A percentile compares a stretch with the other conserved stretches of the same genome.
These are phyloP conservation scores for Ilyonectria mors-panacis DNA, from an alignment of 2,329 filamentous ascomycete species.

Conservation along the genomic window DNA sequence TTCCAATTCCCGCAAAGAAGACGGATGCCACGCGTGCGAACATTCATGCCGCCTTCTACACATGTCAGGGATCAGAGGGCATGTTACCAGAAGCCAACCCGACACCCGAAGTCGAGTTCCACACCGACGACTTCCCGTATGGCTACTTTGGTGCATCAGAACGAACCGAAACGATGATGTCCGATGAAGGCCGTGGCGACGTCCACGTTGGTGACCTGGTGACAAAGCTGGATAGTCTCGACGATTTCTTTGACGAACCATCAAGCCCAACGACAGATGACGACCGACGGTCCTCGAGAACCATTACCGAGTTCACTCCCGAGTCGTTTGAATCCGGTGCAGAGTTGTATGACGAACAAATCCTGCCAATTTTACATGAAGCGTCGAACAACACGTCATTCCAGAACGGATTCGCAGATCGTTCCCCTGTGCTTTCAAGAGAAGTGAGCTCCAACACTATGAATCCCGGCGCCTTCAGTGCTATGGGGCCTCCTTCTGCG, in stretches of 20 bases:
- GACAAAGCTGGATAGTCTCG: constrained; percentile 82
- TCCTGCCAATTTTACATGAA: constrained; percentile 89
- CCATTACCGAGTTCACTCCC: constrained; percentile 75
- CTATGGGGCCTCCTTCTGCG: constrained; percentile 53
- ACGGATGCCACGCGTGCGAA: constrained; percentile 89
- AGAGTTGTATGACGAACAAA: constrained; percentile 92
- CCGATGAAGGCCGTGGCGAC: constrained; percentile 82
- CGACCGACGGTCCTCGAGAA: constrained; percentile 73
- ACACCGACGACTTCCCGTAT: constrained; percentile 88
- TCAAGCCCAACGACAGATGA: constrained; percentile 71
- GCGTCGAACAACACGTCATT: constrained; percentile 86
- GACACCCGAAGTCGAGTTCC: constrained; percentile 93
- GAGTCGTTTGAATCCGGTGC: constrained; percentile 81
- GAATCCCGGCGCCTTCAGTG: constrained; percentile 73
- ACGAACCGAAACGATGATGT: constrained; percentile 92
- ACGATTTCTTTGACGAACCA: constrained; percentile 85
- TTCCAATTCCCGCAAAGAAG: constrained; percentile 92
- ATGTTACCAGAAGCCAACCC: constrained; percentile 71
- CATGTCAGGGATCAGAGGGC: constrained; percentile 81
- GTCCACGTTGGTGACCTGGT: constrained; percentile 83
- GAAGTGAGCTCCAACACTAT: constrained; percentile 74
- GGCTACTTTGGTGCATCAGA: constrained; percentile 82
- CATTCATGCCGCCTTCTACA: constrained; percentile 96
- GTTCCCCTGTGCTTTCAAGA: constrained; percentile 72
- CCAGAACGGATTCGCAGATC: constrained; percentile 89